Evolutionary conservation across 441 rosid species (phyloP).

Genomic region (Codiaeum variegatum): DNA sequence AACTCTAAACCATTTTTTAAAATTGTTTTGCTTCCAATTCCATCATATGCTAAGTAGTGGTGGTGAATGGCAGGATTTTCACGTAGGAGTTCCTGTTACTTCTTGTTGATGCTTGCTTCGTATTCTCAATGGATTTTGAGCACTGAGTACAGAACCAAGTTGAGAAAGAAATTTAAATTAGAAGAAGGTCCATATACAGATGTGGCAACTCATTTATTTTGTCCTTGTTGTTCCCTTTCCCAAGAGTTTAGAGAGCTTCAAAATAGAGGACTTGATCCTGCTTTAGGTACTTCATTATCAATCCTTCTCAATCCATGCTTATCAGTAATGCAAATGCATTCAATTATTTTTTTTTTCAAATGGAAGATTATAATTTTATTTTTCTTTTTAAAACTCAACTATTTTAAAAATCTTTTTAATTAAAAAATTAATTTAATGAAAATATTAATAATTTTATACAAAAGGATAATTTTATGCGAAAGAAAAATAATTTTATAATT

Average conservation of each 20-base stretch:
- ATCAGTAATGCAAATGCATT: too few relatives aligned
- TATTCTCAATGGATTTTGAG: constrained; percentile 49
- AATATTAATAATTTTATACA: too few relatives aligned
- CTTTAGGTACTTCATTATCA: constrained; percentile 25
- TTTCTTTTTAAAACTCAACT: too few relatives aligned
- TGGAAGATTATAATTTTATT: too few relatives aligned
- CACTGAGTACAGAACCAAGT: constrained; percentile 42
- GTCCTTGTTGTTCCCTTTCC: constrained; percentile 40
- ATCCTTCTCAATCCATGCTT: background rate
- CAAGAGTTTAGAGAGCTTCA: constrained; percentile 51
- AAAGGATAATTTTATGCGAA: too few relatives aligned
- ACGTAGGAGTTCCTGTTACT: constrained; percentile 30
- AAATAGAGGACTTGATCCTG: constrained; percentile 39
- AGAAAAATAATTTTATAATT: too few relatives aligned
- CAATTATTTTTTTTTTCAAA: too few relatives aligned
- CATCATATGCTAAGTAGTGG: background rate
- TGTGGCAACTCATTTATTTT: constrained; percentile 31
- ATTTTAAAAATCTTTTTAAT: too few relatives aligned
- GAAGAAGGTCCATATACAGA: constrained; percentile 49
- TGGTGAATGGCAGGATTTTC: constrained; percentile 32
- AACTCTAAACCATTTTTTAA: too few relatives aligned
- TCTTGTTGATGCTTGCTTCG: constrained; percentile 39
- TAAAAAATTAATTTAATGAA: too few relatives aligned
- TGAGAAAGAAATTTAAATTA: constrained; percentile 34
- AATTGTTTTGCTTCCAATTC: background rate